A percentile compares a stretch with the other conserved stretches of the same genome.
These are phyloP conservation scores for Lentinula novae-zelandiae DNA, from an alignment of 1,284 basidiomycete species.

Conservation along the genomic window DNA sequence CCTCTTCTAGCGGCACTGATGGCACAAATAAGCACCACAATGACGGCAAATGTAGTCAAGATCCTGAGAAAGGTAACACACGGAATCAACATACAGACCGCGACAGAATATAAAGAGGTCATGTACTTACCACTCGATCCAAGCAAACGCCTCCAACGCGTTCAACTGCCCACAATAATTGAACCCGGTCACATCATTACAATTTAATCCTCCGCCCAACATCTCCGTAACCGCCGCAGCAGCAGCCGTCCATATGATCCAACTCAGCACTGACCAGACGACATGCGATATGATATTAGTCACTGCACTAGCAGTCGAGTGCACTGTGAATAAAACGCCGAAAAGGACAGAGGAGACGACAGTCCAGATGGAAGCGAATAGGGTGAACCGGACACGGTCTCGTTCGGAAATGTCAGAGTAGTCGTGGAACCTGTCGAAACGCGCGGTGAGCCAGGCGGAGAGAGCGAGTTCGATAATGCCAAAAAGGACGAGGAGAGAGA, in stretches of 20 bases:
- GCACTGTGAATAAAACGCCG: slow-evolving; percentile 48
- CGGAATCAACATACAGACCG: not conserved
- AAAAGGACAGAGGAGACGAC: slow-evolving; percentile 50
- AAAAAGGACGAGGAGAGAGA: slow-evolving; percentile 53
- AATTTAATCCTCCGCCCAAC: slow-evolving; percentile 65
- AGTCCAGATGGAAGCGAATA: slow-evolving; percentile 72
- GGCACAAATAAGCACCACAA: slow-evolving; percentile 51
- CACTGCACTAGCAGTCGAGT: slow-evolving; percentile 38
- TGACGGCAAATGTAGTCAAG: slow-evolving; percentile 47
- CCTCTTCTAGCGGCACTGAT: slow-evolving; percentile 49
- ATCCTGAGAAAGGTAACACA: slow-evolving; percentile 35
- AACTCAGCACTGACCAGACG: slow-evolving; percentile 47
- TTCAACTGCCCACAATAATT: slow-evolving; percentile 65
- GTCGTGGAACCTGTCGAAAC: slow-evolving; percentile 54
- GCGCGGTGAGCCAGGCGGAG: slow-evolving; percentile 63
- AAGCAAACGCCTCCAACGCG: slow-evolving; percentile 57
- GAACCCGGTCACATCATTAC: slow-evolving; percentile 27
- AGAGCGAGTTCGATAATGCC: slow-evolving; percentile 64
- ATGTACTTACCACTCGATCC: slow-evolving; percentile 52
- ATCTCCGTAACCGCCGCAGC: slow-evolving; percentile 64
- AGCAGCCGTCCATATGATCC: slow-evolving; percentile 60
- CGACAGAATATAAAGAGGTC: no score
- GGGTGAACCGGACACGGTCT: slow-evolving; percentile 60
- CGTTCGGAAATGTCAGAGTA: slow-evolving; percentile 45
- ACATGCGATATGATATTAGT: slow-evolving; percentile 62